Base-by-base conservation (phyloP, 2,329 filamentous ascomycete species). In the Penicillium janthinellum region DNA sequence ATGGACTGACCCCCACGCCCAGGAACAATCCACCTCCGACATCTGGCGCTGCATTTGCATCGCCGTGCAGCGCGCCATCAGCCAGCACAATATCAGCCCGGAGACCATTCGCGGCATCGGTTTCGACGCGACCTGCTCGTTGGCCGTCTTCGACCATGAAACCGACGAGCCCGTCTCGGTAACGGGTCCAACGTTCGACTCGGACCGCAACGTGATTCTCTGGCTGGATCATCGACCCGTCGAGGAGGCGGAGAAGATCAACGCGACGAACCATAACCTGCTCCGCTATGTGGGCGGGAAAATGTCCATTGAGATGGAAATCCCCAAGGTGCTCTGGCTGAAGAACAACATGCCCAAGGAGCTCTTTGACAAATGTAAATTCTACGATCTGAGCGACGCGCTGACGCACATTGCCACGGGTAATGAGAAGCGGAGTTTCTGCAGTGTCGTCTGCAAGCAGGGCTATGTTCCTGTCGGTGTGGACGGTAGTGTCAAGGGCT, bases 251-350 rank as follows among this genome's bases (percentile, higher is more conserved):
- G 88, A 91, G 64, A 90, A 91, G 79, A 96, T 99, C 81, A 99
- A 99, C 76, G 87, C 87, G 56, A 98, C 95, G 2, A 84, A 88
- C 55, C 95, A 99, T 82, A 95, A 96, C 76, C 83, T 99, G 56
- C 86, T 99, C 60, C 90, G 92, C 71, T 99, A 99, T 73, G 95
- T 99, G 17, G 95, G 95, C 68, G 95, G 95, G 64, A 94, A 90
- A 75, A 99, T 99, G 95, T 96, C 92, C 75, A 94, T 97, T 66
- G 95, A 99, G 82, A 99, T 99, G 95, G 95, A 99, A 77, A 96
- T 99, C 57, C 95, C 95, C 64, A 99, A 99, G 80, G 91, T 97
- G 1, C 83, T 98, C 59, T 99, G 95, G 95, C 84, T 99, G 73
- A 98, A 98, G 84, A 96, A 96, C 78, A 86, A 98, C 79, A 98